These are phyloP conservation scores for Cryptosporidium ryanae DNA, from an alignment of 169 alveolate genomes.

Conservation along the genomic window DNA sequence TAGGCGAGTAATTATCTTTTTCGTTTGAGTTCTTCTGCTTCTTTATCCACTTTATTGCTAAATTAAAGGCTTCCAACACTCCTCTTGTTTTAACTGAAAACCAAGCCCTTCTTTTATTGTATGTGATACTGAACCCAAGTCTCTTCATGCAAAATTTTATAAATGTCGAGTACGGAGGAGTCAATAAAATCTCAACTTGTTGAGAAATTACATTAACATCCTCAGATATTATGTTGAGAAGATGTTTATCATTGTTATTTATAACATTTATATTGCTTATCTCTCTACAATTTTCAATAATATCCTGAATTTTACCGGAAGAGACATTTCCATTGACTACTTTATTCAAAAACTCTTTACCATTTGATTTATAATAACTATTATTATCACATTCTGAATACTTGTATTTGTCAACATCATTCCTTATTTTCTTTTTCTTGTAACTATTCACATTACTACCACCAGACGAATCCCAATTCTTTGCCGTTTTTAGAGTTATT, in stretches of 20 bases:
- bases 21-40: conserved; percentile 25
- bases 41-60: conserved; percentile 69
- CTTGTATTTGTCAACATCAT: conserved; percentile 6
- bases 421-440: conserved; percentile 12
- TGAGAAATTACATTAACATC: conserved; percentile 43
- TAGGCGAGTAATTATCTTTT: not conserved
- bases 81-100: conserved; percentile 72
- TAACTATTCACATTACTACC: not conserved
- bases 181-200: conserved; percentile 57
- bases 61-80: conserved; percentile 60
- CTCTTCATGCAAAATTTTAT: conserved; percentile 56
- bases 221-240: conserved; percentile 5
- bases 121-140: conserved; percentile 64
- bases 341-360: not conserved
- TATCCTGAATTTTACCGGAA: conserved; percentile 4
- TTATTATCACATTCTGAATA: conserved; percentile 34
- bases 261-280: conserved; percentile 24
- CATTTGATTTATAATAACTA: not conserved
- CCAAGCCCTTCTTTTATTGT: conserved; percentile 74
- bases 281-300: conserved; percentile 43
- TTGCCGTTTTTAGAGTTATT: not conserved
- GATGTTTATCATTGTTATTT: conserved; percentile 1
- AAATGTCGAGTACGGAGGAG: conserved; percentile 64
- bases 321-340: not conserved
- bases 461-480: not conserved